Evolutionary conservation across 495 filamentous ascomycete species (phyloP), one percentile per base, ranked within the genome.

Genomic region (Lepidopterella palustris): DNA sequence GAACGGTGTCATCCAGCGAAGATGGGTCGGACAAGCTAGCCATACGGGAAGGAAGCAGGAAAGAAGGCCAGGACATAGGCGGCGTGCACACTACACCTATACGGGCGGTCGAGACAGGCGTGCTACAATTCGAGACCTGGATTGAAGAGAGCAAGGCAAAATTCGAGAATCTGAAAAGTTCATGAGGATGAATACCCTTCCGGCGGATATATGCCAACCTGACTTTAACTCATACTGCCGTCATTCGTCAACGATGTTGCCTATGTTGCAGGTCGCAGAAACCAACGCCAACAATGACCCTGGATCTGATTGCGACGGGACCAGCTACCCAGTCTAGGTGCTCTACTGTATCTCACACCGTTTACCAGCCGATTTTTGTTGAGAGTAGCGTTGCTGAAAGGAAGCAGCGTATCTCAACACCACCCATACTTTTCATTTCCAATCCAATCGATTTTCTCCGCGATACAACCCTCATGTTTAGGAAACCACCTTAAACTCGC

Each of bases 381-480:
- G n/a, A n/a, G n/a, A n/a, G n/a, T n/a, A n/a, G 21, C 15, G 27
- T 49, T 57, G 39, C 11, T 28, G n/a, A n/a, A n/a, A n/a, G n/a
- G n/a, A n/a, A n/a, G n/a, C n/a, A n/a, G n/a, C n/a, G n/a, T 6
- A 9, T 48, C 24, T 83, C 72, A 97, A 70, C 89, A 96, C 92
- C 92, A 98, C 20, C 82, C 87, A 75, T 84, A 97, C 78, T 95
- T 96, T 80, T 98, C 92, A 68, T 95, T 96, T 60, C 79, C 80
- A 53, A 90, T 72, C 93, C 93, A 98, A 49, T 90, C 86, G 40
- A 96, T 76, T 23, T 84, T 77, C 35, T 77, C 73, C 15, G 81
- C 74, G 27, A 73, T 74, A 47, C 74, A 61, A 57, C 77, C 68
- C 13, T 73, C 72, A 8, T 64, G 61, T 5, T 20, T 5, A 35